These are phyloP conservation scores for Ogataea trehalophila DNA, from an alignment of 805 yeast species.

Conservation along the genomic window DNA sequence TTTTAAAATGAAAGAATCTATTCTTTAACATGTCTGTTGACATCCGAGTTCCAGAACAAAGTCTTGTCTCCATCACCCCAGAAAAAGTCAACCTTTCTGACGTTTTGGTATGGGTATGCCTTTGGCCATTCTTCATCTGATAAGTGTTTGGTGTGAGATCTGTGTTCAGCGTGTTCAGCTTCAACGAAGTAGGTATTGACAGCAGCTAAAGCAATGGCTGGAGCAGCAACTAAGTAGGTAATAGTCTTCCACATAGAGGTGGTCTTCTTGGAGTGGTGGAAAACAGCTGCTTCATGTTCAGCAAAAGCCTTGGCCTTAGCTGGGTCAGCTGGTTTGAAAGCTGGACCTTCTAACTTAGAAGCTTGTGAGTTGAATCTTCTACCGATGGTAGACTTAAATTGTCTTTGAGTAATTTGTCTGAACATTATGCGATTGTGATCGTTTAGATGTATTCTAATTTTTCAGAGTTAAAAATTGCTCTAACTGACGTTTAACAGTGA, in stretches of 20 bases:
- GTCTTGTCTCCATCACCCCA: conserved; percentile 99
- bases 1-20: not conserved
- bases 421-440: conserved; percentile 32
- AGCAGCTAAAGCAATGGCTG: conserved; percentile 72
- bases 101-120: conserved; percentile 87
- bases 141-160: conserved; percentile 66
- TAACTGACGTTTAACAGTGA: too few relatives aligned
- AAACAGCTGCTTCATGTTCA: conserved; percentile 55
- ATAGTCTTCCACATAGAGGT: conserved; percentile 82
- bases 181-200: conserved; percentile 80
- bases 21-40: conserved; percentile 73
- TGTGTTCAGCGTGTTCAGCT: conserved; percentile 85
- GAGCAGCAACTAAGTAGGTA: conserved; percentile 73
- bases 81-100: conserved; percentile 83
- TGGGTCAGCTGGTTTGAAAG: conserved; percentile 45
- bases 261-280: conserved; percentile 76
- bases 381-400: conserved; percentile 18
- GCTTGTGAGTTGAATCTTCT: conserved; percentile 29
- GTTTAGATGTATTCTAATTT: not conserved
- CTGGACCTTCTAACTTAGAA: conserved; percentile 33
- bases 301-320: conserved; percentile 70
- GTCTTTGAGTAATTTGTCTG: conserved; percentile 36
- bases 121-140: conserved; percentile 91
- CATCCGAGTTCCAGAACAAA: conserved; percentile 89
- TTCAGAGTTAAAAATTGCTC: too few relatives aligned